Evolutionary conservation across 371 early-diverging fungal genomes (phyloP), one percentile per base, ranked within the genome.

Genomic region (Globomyces sp.): DNA sequence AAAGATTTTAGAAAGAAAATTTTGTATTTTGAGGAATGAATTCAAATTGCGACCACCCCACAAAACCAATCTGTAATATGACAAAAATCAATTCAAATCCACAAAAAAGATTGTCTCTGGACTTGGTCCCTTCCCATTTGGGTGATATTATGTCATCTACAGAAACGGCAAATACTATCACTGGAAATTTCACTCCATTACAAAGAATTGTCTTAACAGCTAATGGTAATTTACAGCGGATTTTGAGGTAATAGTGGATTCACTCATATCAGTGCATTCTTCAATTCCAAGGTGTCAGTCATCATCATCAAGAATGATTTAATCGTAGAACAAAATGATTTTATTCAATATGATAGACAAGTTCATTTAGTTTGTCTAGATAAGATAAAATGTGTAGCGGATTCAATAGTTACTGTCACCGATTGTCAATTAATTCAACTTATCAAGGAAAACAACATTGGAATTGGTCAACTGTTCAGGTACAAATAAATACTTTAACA

Each of bases 221-320:
- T 10, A 79, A 81, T 58, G 81, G 81, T 36, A 81, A 81, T 66
- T 69, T 81, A 8, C 81, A 81, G 57, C 69, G 81, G 11, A 79
- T 81, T 1, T 51, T 81, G 50, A 75, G 75, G 74, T 24, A 24
- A 24, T 24, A 24, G 24, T 24, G 24, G 24, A 24, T 24, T 24
- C 24, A 24, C 24, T 24, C 24, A 24, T 24, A 24, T 24, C 24
- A 24, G 24, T 24, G 69, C 79, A 34, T 80, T 70, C 68, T 73
- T 73, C 71, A 80, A 80, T 66, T 24, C 69, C 45, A 71, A 72
- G 4, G 74, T 80, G n/a, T 64, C 71, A 1, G 74, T 80, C 34
- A 66, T 69, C 24, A 78, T 80, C 45, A 37, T 75, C 8, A 42
- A 67, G 9, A 81, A 80, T 68, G 62, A 68, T 10, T 10, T 10